phyloP scores from a whole-genome alignment of 164 flowering plant species.

The Vitis vinifera region ASM3070453v1 NC_081812.1:19323501-19324000 shows the following conservation, averaged over 20 bases:
- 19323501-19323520: conserved; percentile 76
- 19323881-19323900: conserved; percentile 86
- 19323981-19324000: conserved; percentile 87
- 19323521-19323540: conserved; percentile 95
- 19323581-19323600: conserved; percentile 80
- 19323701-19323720: conserved; percentile 42
- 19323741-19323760: not conserved
- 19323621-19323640: conserved; percentile 88
- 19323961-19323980: conserved; percentile 82
- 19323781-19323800: not conserved
- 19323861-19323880: conserved; percentile 81
- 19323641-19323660: conserved; percentile 95
- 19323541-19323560: conserved; percentile 82
- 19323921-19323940: conserved; percentile 80
- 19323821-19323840: conserved; percentile 91
- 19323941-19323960: conserved; percentile 88
- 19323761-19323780: not conserved
- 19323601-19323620: conserved; percentile 75
- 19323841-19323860: conserved; percentile 95
- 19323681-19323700: conserved; percentile 82
- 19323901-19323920: conserved; percentile 68
- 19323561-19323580: conserved; percentile 97
- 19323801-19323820: conserved; percentile 35
- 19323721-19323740: no score
- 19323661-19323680: conserved; percentile 96